Evolutionary conservation across 306 rosid genomes (phyloP), one percentile per base, ranked within the genome.

Genomic region (Malus sieversii): DNA sequence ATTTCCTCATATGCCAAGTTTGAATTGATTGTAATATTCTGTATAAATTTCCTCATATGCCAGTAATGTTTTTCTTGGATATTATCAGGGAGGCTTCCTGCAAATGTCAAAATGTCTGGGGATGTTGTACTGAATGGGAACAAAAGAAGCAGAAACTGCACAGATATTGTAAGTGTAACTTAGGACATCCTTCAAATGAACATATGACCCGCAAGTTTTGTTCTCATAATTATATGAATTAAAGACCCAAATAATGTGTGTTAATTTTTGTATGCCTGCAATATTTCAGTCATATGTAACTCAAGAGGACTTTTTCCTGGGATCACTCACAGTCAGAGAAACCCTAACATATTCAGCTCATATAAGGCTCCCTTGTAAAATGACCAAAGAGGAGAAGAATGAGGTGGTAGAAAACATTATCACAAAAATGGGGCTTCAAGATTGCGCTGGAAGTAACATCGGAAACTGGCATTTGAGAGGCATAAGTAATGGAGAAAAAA

Each of bases 261-360:
- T 46, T 13, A 46, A 46, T 15, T 46, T 46, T 46, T 38, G 42
- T 38, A 16, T 46, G 53, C 53, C 15, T 46, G 53, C 53, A 46
- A 55, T 55, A 18, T 70, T 73, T 20, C 83, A 80, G 79, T 75
- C 83, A 6, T 75, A 69, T 35, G 66, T 80, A 23, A 75, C 76
- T 45, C 83, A 62, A 75, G 83, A 80, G 29, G 83, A 80, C 25
- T 8, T 48, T 18, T 80, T 75, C 75, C 27, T 69, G 76, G 83
- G 83, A 44, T 25, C 83, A 15, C 79, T 80, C 35, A 67, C 72
- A 0, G 79, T 75, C 5, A 69, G 79, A 61, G 83, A 80, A 62
- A 80, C 79, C 11, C 73, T 80, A 1, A n/a, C 76, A 15, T 80
- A 80, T 44, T 75, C 79, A 8, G 83, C 83, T 16, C 40, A 62